These are phyloP conservation scores for Conidiobolus incongruus DNA, from an alignment of 371 early-diverging fungal genomes.

Conservation along the genomic window DNA sequence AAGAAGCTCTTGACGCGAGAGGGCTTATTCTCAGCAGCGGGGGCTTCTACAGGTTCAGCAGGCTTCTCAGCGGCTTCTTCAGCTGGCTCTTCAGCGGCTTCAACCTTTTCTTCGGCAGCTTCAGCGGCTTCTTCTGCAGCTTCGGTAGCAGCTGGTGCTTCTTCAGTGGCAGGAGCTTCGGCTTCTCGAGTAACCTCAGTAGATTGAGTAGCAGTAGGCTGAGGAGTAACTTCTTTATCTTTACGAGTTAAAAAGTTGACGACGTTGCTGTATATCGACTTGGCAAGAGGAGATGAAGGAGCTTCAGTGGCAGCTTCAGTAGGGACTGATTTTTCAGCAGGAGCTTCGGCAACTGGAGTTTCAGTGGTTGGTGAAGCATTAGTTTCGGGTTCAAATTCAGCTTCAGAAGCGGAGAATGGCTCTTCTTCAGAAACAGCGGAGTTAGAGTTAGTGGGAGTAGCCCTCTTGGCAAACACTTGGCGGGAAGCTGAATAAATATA, in stretches of 20 bases:
- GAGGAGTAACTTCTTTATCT: neutral
- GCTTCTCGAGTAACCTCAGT: neutral
- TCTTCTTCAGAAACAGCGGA: constrained; percentile 1
- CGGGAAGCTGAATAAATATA: neutral
- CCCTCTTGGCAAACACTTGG: neutral
- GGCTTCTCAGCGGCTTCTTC: neutral
- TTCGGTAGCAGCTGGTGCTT: neutral
- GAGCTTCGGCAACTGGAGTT: neutral
- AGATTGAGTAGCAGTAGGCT: neutral
- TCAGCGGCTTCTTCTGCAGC: neutral
- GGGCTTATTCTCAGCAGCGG: neutral
- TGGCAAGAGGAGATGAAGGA: neutral
- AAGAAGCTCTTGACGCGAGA: no score
- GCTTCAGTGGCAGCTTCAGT: neutral
- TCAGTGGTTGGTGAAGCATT: neutral
- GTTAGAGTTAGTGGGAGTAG: neutral
- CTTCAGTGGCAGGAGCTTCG: no score
- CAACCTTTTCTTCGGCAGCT: neutral
- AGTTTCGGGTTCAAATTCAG: constrained; percentile 1
- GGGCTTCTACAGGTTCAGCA: neutral
- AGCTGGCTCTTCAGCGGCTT: neutral
- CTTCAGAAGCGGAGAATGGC: constrained; percentile 5
- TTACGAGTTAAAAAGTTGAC: no score
- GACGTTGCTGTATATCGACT: neutral
- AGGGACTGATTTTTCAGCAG: neutral